A percentile compares a stretch with the other conserved stretches of the same genome.
These are phyloP conservation scores for Linnemannia zychae DNA, from an alignment of 192 early-diverging fungal species.

Conservation along the genomic window DNA sequence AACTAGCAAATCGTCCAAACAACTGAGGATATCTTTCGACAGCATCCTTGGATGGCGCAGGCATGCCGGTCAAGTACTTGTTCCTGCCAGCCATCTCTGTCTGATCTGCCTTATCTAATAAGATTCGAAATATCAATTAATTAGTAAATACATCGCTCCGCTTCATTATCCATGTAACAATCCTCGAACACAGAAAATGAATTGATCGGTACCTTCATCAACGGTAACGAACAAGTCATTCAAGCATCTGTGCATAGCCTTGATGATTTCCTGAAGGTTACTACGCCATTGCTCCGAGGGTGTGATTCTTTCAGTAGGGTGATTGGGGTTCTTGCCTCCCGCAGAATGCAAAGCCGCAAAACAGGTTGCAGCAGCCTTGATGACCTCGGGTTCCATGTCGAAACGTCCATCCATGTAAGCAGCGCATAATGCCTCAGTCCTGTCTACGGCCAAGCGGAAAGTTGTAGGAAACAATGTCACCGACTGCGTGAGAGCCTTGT, in stretches of 20 bases:
- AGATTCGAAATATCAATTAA: not conserved
- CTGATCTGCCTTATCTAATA: slow-evolving; percentile 32
- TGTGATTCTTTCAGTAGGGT: slow-evolving; percentile 49
- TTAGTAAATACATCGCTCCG: not conserved
- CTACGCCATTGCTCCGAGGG: slow-evolving; percentile 60
- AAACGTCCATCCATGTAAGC: slow-evolving; percentile 62
- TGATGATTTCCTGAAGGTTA: slow-evolving; percentile 57
- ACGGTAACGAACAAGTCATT: slow-evolving; percentile 63
- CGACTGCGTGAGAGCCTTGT: slow-evolving; percentile 58
- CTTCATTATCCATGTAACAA: not conserved
- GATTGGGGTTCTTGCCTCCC: slow-evolving; percentile 58
- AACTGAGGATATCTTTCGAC: slow-evolving; percentile 23
- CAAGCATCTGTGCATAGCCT: slow-evolving; percentile 61
- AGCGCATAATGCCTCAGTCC: slow-evolving; percentile 62
- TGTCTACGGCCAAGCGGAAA: slow-evolving; percentile 61
- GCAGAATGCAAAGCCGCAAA: slow-evolving; percentile 57
- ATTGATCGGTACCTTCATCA: slow-evolving; percentile 61
- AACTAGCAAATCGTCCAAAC: slow-evolving; percentile 37
- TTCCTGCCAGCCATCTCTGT: slow-evolving; percentile 55
- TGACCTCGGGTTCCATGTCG: slow-evolving; percentile 42
- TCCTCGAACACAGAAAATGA: slow-evolving; percentile 5
- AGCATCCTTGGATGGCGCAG: slow-evolving; percentile 55
- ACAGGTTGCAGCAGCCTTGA: slow-evolving; percentile 55
- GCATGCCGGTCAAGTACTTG: slow-evolving; percentile 60
- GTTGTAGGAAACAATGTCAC: slow-evolving; percentile 64